Conservation (phyloP, 139 green algal species). For the Tetraselmis chui region DNA sequence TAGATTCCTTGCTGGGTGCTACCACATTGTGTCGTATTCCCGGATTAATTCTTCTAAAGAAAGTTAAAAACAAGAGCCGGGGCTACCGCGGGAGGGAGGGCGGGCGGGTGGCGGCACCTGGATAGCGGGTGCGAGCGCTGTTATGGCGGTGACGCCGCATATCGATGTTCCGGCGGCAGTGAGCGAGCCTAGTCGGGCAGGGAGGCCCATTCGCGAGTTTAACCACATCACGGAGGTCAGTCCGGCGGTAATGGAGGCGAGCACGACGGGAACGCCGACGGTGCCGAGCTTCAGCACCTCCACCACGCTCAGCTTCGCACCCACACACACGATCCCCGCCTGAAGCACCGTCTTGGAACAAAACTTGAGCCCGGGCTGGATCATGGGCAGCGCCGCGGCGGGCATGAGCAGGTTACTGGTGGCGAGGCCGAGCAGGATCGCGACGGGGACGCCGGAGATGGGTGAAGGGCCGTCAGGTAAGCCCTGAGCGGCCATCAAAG, state of each 20-base stretch:
- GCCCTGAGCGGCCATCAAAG: not conserved
- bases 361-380: not conserved
- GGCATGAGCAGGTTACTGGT: slow-evolving; percentile 11
- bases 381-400: not conserved
- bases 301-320: slow-evolving; percentile 15
- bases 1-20: no score
- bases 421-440: slow-evolving; percentile 18
- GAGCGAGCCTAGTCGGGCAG: slow-evolving; percentile 5
- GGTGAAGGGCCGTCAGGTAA: not conserved
- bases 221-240: slow-evolving; percentile 7
- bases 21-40: no score
- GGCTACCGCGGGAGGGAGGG: no score
- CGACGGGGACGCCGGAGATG: slow-evolving; percentile 11
- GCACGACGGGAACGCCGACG: not conserved
- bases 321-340: slow-evolving; percentile 20
- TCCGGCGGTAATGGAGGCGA: slow-evolving; percentile 7
- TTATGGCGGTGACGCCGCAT: slow-evolving; percentile 24
- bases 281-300: slow-evolving; percentile 3
- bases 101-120: not conserved
- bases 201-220: not conserved
- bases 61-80: no score
- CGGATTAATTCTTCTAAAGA: no score
- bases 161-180: slow-evolving; percentile 14
- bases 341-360: not conserved
- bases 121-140: slow-evolving; percentile 20